phyloP scores from a whole-genome alignment of 208 protist genomes.

The Porcisia hertigi region DNA sequence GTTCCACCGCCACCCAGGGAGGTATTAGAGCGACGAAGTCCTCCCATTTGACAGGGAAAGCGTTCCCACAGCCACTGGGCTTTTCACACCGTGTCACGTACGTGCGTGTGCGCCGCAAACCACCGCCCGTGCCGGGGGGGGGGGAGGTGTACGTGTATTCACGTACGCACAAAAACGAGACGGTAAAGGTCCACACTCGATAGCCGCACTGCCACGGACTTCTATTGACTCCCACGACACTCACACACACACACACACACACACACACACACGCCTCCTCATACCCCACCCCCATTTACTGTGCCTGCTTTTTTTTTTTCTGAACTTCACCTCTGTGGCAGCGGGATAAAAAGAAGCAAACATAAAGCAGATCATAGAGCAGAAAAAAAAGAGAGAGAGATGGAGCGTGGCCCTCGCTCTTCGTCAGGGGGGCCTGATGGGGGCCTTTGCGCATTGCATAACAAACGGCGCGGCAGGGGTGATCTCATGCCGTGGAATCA shows the following conservation, averaged over 20 bases:
- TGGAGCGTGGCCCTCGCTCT: conserved; percentile 29
- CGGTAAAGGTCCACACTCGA: not conserved
- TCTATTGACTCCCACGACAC: not conserved
- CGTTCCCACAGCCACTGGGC: not conserved
- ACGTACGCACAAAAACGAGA: not conserved
- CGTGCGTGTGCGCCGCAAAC: not conserved
- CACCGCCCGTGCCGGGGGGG: not conserved
- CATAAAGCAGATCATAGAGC: too few species aligned
- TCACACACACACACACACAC: not conserved
- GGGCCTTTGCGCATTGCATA: conserved; percentile 75
- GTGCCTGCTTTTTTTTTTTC: not conserved
- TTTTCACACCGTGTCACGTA: not conserved
- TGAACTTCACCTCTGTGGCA: not conserved
- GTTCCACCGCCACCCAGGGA: not conserved
- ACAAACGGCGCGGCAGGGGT: conserved; percentile 42
- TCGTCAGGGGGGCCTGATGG: conserved; percentile 38
- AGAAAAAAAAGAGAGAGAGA: not conserved
- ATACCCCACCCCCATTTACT: not conserved
- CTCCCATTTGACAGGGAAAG: not conserved
- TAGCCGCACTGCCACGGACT: not conserved
- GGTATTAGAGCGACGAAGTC: not conserved
- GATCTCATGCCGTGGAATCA: conserved; percentile 73
- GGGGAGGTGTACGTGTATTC: not conserved
- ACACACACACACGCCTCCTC: not conserved
- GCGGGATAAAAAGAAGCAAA: too few species aligned